Base-by-base conservation (phyloP, 2,329 filamentous ascomycete species). In the Coleophoma eucalyptorum region DNA sequence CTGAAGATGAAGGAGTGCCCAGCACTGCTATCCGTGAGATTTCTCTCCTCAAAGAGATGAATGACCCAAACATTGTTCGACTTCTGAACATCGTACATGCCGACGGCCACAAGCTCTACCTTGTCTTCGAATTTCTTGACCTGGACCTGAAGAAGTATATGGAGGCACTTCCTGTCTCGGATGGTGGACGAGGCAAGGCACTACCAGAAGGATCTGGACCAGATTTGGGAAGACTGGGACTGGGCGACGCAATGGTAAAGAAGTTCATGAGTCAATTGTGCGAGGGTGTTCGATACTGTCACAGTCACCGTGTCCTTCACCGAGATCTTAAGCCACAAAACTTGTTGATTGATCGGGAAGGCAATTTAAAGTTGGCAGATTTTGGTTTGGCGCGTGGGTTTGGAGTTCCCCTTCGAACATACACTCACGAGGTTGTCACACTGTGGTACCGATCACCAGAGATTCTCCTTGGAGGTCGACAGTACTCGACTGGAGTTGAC, bases 101-200 rank as follows among this genome's bases (percentile, higher is more conserved):
- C 65, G 92, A 96, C 67, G 90, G 91, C 50, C 90, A 96, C 74
- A 96, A 96, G 74, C 83, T 96, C 46, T 96, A 96, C 71, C 86
- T 96, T 44, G 91, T 96, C 60, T 89, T 92, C 58, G 91, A 96
- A 69, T 96, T 89, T 71, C 86, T 96, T 59, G 91, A 96, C 65
- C 79, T 93, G 51, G 91, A 96, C 64, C 76, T 96, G 61, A 96
- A 96, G 76, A 96, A 95, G 71, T 96, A 95, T 72, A 96, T 96
- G 90, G 91, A 96, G 70, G 82, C 90, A 6, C 79, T 96, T 41
- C 90, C 90, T 4, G 84, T 93, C 52, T 86, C 79, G 64, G 89
- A 95, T 64, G 90, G 90, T 59, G 90, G 90, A 38, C 84, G 90
- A 53, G 90, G 90, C 63, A 94, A 92, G 74, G 81, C 90, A 40